phyloP scores from a whole-genome alignment of 129 eudicot species.

The Artemisia argyi region DNA sequence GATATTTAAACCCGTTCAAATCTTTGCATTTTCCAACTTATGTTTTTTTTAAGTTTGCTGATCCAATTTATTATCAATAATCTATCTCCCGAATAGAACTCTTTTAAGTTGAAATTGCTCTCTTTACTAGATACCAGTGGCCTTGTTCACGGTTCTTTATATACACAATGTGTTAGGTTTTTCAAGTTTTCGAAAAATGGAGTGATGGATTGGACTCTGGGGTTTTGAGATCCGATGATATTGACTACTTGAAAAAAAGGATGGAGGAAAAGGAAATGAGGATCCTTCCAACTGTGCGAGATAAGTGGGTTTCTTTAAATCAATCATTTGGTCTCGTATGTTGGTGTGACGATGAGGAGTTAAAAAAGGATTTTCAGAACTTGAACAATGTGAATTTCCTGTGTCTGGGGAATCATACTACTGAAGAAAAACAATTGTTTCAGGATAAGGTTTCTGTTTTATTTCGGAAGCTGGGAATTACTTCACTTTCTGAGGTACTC shows the following conservation, averaged over 20 bases:
- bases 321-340: constrained; percentile 63
- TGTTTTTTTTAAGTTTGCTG: too few relatives aligned
- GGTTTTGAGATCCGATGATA: constrained; percentile 44
- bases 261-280: constrained; percentile 43
- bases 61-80: too few relatives aligned
- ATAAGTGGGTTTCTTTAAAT: constrained; percentile 84
- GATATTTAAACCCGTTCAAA: too few relatives aligned
- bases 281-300: constrained; percentile 65
- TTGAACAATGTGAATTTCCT: constrained; percentile 54
- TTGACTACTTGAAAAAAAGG: constrained; percentile 51
- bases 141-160: not conserved
- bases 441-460: constrained; percentile 35
- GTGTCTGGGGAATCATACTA: constrained; percentile 47
- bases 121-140: not conserved
- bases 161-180: constrained; percentile 47
- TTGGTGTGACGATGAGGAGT: constrained; percentile 67
- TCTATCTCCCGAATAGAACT: too few relatives aligned
- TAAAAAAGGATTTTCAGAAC: constrained; percentile 60
- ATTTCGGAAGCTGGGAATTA: constrained; percentile 55
- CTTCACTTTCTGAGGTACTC: constrained; percentile 65
- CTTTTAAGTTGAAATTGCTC: not conserved
- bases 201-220: constrained; percentile 57
- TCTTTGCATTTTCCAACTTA: too few relatives aligned
- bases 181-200: constrained; percentile 62
- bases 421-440: constrained; percentile 43